phyloP scores from a whole-genome alignment of 2,329 filamentous ascomycete species.

The Nannizziopsis arthrosporioides region DNA sequence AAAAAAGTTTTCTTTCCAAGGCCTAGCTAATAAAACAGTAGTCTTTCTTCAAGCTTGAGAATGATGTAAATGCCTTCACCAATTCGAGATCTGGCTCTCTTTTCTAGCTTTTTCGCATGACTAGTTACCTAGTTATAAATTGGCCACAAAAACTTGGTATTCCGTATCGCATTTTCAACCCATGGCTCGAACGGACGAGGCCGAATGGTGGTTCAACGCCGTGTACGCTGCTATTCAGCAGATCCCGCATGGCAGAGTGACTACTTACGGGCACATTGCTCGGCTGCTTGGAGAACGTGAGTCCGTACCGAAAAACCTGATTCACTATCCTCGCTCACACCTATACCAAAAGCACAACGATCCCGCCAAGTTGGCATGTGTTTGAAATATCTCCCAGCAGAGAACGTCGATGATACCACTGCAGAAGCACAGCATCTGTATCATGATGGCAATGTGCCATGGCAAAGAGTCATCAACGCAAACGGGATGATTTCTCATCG shows the following conservation, averaged over 20 bases:
- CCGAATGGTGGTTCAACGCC: conserved; percentile 42
- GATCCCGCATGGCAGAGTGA: conserved; percentile 72
- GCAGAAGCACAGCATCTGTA: conserved; percentile 41
- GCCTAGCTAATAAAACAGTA: no score
- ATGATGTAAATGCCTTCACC: no score
- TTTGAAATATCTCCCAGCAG: conserved; percentile 65
- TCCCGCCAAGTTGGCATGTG: conserved; percentile 80
- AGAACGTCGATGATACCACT: not conserved
- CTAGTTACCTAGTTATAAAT: no score
- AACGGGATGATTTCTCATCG: conserved; percentile 77
- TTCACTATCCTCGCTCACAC: no score
- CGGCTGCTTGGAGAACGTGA: conserved; percentile 48
- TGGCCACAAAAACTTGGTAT: no score
- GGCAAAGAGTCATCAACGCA: conserved; percentile 85
- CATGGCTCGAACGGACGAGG: conserved; percentile 38
- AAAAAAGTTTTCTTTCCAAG: no score
- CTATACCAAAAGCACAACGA: conserved; percentile 45
- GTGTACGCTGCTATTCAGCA: conserved; percentile 79
- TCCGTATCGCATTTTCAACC: no score
- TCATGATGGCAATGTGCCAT: conserved; percentile 71
- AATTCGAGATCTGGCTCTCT: no score
- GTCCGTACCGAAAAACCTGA: conserved; percentile 19
- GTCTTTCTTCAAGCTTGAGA: no score
- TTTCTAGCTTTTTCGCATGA: no score
- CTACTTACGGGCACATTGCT: conserved; percentile 69